phyloP scores from a whole-genome alignment of 192 early-diverging fungal genomes.

The Piromyces finnis region DNA sequence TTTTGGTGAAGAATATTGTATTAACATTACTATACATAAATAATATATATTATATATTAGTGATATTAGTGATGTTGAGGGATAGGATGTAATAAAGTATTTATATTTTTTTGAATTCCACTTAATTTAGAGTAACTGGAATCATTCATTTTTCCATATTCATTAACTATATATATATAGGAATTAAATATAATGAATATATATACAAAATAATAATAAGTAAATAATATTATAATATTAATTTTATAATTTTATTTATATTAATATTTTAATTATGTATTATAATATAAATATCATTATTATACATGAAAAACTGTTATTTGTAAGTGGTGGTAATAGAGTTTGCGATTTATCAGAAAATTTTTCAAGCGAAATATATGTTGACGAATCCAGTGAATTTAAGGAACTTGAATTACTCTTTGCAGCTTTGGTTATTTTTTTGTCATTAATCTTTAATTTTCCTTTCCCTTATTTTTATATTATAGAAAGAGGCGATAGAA shows the following conservation, averaged over 20 bases:
- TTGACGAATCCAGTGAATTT: neutral
- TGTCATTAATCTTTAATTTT: neutral
- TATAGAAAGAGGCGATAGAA: too few relatives aligned
- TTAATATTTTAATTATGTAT: too few relatives aligned
- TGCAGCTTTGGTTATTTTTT: neutral
- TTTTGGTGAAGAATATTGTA: too few relatives aligned
- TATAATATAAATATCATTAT: neutral
- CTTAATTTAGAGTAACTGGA: neutral
- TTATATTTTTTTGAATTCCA: neutral
- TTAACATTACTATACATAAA: too few relatives aligned
- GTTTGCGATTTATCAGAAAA: neutral
- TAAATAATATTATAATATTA: too few relatives aligned
- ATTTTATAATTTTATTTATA: too few relatives aligned
- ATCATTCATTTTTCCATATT: neutral
- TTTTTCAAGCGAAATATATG: neutral
- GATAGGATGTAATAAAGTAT: neutral
- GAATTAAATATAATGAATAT: neutral
- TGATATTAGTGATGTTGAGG: neutral
- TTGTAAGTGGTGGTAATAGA: neutral
- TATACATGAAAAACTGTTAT: neutral
- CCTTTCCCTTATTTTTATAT: neutral
- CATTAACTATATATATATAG: neutral
- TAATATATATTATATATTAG: too few relatives aligned
- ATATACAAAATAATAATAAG: too few relatives aligned
- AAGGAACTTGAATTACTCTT: neutral